Conservation (phyloP, 441 rosid species). For the Macaranga tanarius region DNA sequence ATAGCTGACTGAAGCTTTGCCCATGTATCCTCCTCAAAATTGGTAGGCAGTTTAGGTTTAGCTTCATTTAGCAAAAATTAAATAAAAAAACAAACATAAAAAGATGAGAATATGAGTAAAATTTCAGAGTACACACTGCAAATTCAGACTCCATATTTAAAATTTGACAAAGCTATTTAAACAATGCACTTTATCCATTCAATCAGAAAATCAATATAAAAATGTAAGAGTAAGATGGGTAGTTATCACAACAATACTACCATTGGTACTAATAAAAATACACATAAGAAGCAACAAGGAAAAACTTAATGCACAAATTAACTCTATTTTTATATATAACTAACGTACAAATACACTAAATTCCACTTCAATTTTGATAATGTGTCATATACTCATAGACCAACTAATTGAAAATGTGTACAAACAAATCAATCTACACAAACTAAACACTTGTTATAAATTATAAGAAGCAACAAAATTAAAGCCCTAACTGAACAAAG, state of each 20-base stretch:
- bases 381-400: background rate
- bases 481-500: conserved; percentile 16
- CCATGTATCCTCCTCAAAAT: conserved; percentile 96
- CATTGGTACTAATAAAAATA: no score
- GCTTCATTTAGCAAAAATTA: conserved; percentile 43
- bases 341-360: background rate
- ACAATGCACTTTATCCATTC: background rate
- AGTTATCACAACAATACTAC: background rate
- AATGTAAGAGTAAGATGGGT: background rate
- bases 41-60: conserved; percentile 80
- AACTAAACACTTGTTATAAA: background rate
- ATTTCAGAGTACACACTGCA: background rate
- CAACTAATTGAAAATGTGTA: background rate
- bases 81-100: background rate
- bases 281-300: background rate
- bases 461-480: background rate
- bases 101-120: background rate
- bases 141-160: conserved; percentile 8
- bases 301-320: background rate
- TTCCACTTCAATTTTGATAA: background rate
- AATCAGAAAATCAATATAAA: background rate
- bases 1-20: conserved; percentile 87
- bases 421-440: no score
- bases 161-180: background rate
- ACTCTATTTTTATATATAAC: background rate